Conservation (phyloP, 2,329 filamentous ascomycete species). For the Fusarium hostae region DNA sequence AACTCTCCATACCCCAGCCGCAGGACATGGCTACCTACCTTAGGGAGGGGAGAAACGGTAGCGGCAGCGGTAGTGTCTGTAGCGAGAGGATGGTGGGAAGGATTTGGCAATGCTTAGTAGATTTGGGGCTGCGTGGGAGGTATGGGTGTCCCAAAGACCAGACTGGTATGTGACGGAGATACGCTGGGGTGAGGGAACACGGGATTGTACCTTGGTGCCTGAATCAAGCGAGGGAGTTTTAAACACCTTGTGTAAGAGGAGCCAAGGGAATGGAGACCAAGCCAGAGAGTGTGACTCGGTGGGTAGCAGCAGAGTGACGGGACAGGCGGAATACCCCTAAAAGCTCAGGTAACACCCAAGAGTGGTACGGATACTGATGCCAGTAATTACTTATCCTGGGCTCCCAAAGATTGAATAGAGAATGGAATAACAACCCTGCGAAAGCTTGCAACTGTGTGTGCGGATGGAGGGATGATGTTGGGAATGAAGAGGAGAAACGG, state of each 20-base stretch:
- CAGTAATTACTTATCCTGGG: constrained; percentile 14
- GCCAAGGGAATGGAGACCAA: constrained; percentile 11
- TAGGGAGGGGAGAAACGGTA: constrained; percentile 34
- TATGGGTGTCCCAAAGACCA: constrained; percentile 29
- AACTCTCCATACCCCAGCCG: constrained; percentile 14
- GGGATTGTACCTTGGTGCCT: constrained; percentile 32
- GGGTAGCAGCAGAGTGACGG: constrained; percentile 15
- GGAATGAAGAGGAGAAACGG: constrained; percentile 33
- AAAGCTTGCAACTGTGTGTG: constrained; percentile 18
- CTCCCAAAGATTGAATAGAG: background rate
- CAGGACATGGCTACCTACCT: constrained; percentile 13
- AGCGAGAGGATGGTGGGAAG: constrained; percentile 31
- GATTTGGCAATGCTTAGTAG: constrained; percentile 23
- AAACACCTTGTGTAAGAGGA: constrained; percentile 31
- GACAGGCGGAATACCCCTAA: constrained; percentile 21
- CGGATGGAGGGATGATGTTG: constrained; percentile 29
- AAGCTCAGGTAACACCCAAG: constrained; percentile 4
- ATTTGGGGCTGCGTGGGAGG: constrained; percentile 22
- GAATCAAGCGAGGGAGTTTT: constrained; percentile 31
- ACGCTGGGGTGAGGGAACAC: constrained; percentile 23
- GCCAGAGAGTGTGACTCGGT: constrained; percentile 15
- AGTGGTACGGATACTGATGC: constrained; percentile 1
- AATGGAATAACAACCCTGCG: constrained; percentile 10
- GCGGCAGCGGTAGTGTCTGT: constrained; percentile 34
- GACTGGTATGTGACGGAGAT: constrained; percentile 37